Evolutionary conservation across 2,329 filamentous ascomycete genomes (phyloP).

Genomic region (Xylaria sp.): DNA sequence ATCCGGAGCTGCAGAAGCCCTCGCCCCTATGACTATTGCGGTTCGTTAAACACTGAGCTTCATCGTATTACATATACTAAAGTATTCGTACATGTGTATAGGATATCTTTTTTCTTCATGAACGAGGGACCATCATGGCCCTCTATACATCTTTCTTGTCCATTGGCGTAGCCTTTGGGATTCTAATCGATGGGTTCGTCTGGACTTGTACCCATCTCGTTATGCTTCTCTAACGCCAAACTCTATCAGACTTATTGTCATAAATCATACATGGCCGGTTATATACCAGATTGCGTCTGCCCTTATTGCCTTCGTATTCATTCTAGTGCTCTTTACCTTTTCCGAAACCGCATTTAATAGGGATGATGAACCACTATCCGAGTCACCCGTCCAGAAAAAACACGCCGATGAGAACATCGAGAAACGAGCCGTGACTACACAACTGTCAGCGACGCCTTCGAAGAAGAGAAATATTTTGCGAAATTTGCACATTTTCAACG

Average conservation of each 20-base stretch:
- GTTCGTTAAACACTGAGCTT: constrained; percentile 24
- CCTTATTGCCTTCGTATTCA: constrained; percentile 60
- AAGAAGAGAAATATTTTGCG: constrained; percentile 50
- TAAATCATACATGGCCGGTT: constrained; percentile 59
- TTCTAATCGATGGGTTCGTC: constrained; percentile 56
- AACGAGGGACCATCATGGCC: constrained; percentile 64
- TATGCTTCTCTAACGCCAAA: constrained; percentile 8
- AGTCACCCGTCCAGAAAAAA: not conserved
- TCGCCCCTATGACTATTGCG: constrained; percentile 48
- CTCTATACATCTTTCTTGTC: constrained; percentile 56
- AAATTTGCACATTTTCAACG: constrained; percentile 55
- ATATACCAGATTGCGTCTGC: constrained; percentile 64
- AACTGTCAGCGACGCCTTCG: not conserved
- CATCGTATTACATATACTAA: not conserved
- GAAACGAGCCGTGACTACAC: not conserved
- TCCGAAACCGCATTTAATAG: constrained; percentile 65
- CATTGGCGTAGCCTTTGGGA: constrained; percentile 56
- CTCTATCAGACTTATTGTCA: constrained; percentile 57
- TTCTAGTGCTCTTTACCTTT: constrained; percentile 64
- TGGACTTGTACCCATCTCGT: not conserved
- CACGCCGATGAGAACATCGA: not conserved
- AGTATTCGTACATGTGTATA: constrained; percentile 37
- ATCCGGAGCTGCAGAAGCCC: constrained; percentile 63
- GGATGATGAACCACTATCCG: constrained; percentile 24
- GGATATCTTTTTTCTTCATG: constrained; percentile 68